phyloP scores from a whole-genome alignment of 805 yeast genomes.

The Cephaloascus fragrans region DNA sequence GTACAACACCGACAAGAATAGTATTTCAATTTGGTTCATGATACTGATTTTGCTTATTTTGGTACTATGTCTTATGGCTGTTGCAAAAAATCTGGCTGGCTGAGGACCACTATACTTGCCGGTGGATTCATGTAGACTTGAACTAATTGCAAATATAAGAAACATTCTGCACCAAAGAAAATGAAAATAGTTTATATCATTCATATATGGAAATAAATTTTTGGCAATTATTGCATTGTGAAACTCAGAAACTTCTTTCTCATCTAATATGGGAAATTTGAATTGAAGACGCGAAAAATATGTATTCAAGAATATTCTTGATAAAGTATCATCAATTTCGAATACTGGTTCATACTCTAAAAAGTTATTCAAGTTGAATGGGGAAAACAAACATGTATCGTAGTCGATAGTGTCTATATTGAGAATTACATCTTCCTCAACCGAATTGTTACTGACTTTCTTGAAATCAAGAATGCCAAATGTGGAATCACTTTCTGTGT shows the following conservation, averaged over 20 bases:
- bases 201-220: background rate
- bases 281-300: slow-evolving; percentile 46
- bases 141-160: slow-evolving; percentile 25
- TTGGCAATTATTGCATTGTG: slow-evolving; percentile 29
- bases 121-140: slow-evolving; percentile 43
- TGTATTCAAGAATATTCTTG: slow-evolving; percentile 43
- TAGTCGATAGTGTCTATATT: background rate
- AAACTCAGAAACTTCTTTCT: slow-evolving; percentile 38
- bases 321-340: slow-evolving; percentile 38
- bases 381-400: background rate
- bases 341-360: slow-evolving; percentile 38
- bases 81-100: slow-evolving; percentile 47
- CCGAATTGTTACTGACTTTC: background rate
- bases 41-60: slow-evolving; percentile 29
- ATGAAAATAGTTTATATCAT: slow-evolving; percentile 23
- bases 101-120: slow-evolving; percentile 47
- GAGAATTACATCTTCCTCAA: background rate
- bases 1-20: slow-evolving; percentile 42
- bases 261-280: slow-evolving; percentile 47
- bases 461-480: too few species aligned
- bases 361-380: slow-evolving; percentile 35
- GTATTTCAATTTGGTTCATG: slow-evolving; percentile 40
- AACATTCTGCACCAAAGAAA: slow-evolving; percentile 39
- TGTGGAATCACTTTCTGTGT: too few species aligned
- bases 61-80: slow-evolving; percentile 48